phyloP scores from a whole-genome alignment of 495 filamentous ascomycete species.

The Penicilliopsis zonata region DNA sequence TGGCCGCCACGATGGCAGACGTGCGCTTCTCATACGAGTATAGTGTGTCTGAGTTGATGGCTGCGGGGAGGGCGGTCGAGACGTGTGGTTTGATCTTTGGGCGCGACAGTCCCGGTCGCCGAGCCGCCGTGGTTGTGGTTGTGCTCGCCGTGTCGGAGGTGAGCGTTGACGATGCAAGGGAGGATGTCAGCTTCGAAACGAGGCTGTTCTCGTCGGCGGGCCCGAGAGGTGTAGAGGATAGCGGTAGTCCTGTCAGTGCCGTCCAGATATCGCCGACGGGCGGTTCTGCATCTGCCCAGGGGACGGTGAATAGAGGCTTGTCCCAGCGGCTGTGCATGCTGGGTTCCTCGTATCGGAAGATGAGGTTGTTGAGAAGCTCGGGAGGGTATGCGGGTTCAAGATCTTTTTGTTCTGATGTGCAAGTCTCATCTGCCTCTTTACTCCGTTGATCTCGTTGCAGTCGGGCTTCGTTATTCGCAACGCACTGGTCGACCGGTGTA shows the following conservation, averaged over 20 bases:
- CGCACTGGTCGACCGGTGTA: constrained; percentile 55
- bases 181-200: constrained; percentile 13
- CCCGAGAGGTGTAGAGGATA: constrained; percentile 19
- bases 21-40: constrained; percentile 78
- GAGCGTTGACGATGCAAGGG: constrained; percentile 14
- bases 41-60: constrained; percentile 64
- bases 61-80: constrained; percentile 60
- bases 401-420: constrained; percentile 9
- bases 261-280: constrained; percentile 69
- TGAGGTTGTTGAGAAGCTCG: constrained; percentile 77
- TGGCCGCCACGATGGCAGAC: constrained; percentile 64
- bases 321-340: constrained; percentile 95
- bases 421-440: constrained; percentile 1
- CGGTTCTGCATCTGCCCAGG: constrained; percentile 62
- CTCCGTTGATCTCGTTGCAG: constrained; percentile 9
- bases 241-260: constrained; percentile 40
- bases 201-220: constrained; percentile 5
- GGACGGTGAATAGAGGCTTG: constrained; percentile 81
- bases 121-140: constrained; percentile 12
- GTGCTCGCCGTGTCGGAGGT: constrained; percentile 19
- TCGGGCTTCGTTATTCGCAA: constrained; percentile 31
- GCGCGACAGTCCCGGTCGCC: constrained; percentile 7
- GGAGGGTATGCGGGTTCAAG: constrained; percentile 46
- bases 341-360: constrained; percentile 93
- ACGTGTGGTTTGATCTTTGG: constrained; percentile 58